Conservation (phyloP, 345 rosid genomes). For the Anastatica hierochuntica region DNA sequence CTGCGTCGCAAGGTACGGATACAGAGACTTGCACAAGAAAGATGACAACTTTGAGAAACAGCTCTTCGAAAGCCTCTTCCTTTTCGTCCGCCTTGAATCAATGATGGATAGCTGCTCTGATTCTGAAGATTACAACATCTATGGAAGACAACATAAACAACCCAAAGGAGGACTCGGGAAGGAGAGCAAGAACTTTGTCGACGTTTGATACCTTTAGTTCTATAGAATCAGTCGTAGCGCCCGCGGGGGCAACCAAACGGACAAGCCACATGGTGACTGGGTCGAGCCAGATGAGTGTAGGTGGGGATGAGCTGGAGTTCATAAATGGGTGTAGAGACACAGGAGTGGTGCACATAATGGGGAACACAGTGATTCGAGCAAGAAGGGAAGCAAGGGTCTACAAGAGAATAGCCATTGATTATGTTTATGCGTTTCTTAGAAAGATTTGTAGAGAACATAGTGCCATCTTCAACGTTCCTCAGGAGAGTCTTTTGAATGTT, state of each 20-base stretch:
- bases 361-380: slow-evolving; percentile 55
- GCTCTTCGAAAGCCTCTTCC: slow-evolving; percentile 52
- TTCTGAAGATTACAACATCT: slow-evolving; percentile 57
- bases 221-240: slow-evolving; percentile 19
- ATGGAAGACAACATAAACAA: slow-evolving; percentile 36
- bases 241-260: slow-evolving; percentile 20
- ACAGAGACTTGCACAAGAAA: slow-evolving; percentile 59
- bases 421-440: slow-evolving; percentile 66
- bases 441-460: slow-evolving; percentile 71
- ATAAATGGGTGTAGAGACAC: slow-evolving; percentile 45
- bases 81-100: slow-evolving; percentile 53
- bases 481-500: slow-evolving; percentile 61
- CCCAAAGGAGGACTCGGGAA: slow-evolving; percentile 18
- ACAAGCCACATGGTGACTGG: slow-evolving; percentile 16
- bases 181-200: slow-evolving; percentile 4
- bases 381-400: slow-evolving; percentile 51
- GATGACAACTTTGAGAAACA: slow-evolving; percentile 65
- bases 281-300: slow-evolving; percentile 35
- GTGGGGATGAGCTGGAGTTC: slow-evolving; percentile 52
- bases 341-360: slow-evolving; percentile 72
- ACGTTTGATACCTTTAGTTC: slow-evolving; percentile 24
- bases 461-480: slow-evolving; percentile 64
- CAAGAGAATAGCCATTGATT: slow-evolving; percentile 56
- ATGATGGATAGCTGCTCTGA: slow-evolving; percentile 73
- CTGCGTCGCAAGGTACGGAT: slow-evolving; percentile 61